Evolutionary conservation across 352 stramenopile species (phyloP).

Genomic region (Phytophthora hibernalis): DNA sequence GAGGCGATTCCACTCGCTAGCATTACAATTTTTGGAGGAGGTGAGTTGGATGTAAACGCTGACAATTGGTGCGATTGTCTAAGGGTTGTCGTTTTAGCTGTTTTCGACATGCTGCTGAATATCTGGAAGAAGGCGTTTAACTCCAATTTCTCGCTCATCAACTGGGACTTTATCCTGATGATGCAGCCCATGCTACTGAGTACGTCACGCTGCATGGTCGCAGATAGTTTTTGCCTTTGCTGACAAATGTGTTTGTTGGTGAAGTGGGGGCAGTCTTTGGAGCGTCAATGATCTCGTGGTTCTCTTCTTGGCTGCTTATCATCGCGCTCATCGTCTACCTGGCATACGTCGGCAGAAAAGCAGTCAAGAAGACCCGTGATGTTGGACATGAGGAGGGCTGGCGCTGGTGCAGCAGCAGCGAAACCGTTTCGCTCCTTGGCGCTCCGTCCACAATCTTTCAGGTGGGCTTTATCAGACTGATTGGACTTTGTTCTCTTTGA

Average conservation of each 20-base stretch:
- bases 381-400: slow-evolving; percentile 86
- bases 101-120: slow-evolving; percentile 43
- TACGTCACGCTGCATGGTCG: slow-evolving; percentile 12
- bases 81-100: slow-evolving; percentile 24
- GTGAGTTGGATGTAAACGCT: slow-evolving; percentile 17
- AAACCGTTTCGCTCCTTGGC: slow-evolving; percentile 41
- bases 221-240: neutral
- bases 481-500: neutral
- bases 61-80: neutral
- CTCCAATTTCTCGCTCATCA: slow-evolving; percentile 78
- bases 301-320: slow-evolving; percentile 82
- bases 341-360: slow-evolving; percentile 74
- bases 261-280: slow-evolving; percentile 57
- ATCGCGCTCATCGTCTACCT: slow-evolving; percentile 88
- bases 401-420: slow-evolving; percentile 38
- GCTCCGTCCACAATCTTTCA: slow-evolving; percentile 39
- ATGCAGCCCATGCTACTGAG: slow-evolving; percentile 91
- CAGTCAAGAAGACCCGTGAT: slow-evolving; percentile 75
- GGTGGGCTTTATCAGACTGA: slow-evolving; percentile 12
- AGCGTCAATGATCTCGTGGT: slow-evolving; percentile 88
- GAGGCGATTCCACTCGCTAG: slow-evolving; percentile 92
- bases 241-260: slow-evolving; percentile 7
- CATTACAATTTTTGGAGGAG: slow-evolving; percentile 92
- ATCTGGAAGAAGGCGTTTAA: slow-evolving; percentile 43
- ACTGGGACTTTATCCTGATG: slow-evolving; percentile 95